Conservation (phyloP, 768 basidiomycete species). For the Pleurotus cornucopiae region DNA sequence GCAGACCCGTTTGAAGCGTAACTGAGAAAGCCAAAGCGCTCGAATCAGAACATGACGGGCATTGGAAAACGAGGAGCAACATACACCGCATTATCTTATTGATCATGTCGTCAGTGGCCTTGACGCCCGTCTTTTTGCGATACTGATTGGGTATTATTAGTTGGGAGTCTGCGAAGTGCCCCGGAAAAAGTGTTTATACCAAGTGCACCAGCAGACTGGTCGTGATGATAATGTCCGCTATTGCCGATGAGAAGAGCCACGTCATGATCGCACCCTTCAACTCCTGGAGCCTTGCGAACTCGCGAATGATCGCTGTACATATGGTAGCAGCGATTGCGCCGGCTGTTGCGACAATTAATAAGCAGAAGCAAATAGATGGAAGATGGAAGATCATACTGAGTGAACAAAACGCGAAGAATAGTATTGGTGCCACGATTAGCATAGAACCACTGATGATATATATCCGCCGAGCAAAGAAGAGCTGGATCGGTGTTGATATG, state of each 20-base stretch:
- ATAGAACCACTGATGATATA: conserved; percentile 9
- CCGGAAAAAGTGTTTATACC: conserved; percentile 18
- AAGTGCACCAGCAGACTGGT: conserved; percentile 24
- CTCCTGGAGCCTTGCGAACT: conserved; percentile 9
- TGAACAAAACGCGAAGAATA: no score
- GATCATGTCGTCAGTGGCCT: conserved; percentile 31
- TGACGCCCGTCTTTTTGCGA: conserved; percentile 28
- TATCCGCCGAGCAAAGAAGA: conserved; percentile 24
- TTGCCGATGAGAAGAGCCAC: conserved; percentile 32
- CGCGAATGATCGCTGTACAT: not conserved
- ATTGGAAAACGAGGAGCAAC: not conserved
- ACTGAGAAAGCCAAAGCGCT: conserved; percentile 16
- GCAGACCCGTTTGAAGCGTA: conserved; percentile 33
- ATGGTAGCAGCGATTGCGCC: conserved; percentile 16
- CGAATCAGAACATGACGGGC: no score
- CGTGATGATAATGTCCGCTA: conserved; percentile 11
- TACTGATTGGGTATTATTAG: conserved; percentile 14
- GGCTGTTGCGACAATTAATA: conserved; percentile 13
- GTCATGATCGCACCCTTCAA: conserved; percentile 12
- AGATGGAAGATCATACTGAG: not conserved
- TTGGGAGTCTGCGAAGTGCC: no score
- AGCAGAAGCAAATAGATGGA: conserved; percentile 5
- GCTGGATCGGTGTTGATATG: conserved; percentile 19
- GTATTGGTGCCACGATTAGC: not conserved
- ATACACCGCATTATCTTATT: conserved; percentile 30